Evolutionary conservation across 192 early-diverging fungal genomes (phyloP).

Genomic region (Coemansia sp.): DNA sequence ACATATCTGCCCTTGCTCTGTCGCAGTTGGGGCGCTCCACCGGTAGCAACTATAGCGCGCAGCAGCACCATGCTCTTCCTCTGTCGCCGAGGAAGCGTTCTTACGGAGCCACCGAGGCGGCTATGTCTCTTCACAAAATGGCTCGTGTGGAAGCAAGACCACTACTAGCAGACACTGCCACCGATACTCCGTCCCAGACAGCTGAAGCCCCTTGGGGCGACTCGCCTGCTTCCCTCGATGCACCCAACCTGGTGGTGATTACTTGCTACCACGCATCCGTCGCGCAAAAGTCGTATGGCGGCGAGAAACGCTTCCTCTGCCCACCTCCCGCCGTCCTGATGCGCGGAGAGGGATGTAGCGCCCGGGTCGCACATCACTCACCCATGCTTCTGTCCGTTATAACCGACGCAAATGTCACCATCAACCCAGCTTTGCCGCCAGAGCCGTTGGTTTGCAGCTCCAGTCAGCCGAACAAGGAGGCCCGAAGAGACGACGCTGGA

Average conservation of each 20-base stretch:
- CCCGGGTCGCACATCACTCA: slow-evolving; percentile 53
- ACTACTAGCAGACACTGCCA: not conserved
- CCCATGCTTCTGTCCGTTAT: slow-evolving; percentile 64
- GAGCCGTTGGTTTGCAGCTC: not conserved
- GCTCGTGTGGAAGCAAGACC: slow-evolving; percentile 17
- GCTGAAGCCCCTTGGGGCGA: slow-evolving; percentile 1
- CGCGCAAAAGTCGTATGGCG: slow-evolving; percentile 93
- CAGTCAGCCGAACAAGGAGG: not conserved
- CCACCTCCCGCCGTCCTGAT: slow-evolving; percentile 74
- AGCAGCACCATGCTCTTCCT: not conserved
- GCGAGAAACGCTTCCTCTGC: slow-evolving; percentile 83
- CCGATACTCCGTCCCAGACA: not conserved
- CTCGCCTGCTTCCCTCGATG: not conserved
- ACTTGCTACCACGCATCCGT: slow-evolving; percentile 78
- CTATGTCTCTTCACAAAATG: slow-evolving; percentile 28
- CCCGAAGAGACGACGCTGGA: not conserved
- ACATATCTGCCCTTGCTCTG: slow-evolving; percentile 6
- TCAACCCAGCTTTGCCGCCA: slow-evolving; percentile 29
- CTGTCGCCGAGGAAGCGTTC: slow-evolving; percentile 21
- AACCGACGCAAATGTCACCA: slow-evolving; percentile 53
- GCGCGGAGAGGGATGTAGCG: slow-evolving; percentile 46
- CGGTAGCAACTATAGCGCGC: not conserved
- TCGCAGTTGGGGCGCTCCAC: slow-evolving; percentile 2
- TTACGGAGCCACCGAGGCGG: slow-evolving; percentile 13
- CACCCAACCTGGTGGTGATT: slow-evolving; percentile 64